Evolutionary conservation across 1,284 basidiomycete species (phyloP).

Genomic region (Heterobasidion irregulare): DNA sequence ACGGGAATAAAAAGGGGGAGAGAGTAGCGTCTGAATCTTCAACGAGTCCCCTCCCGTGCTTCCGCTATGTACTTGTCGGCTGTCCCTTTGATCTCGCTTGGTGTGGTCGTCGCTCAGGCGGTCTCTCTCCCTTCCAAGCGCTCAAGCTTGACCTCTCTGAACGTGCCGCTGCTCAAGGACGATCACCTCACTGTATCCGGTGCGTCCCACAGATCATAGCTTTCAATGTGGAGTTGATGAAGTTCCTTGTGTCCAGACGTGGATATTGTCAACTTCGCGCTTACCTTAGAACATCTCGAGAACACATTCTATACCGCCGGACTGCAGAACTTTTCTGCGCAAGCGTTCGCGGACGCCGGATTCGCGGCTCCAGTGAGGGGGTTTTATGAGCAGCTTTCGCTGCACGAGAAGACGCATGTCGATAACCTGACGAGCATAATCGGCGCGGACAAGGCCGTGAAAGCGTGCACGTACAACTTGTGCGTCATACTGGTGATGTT

Average conservation of each 20-base stretch:
- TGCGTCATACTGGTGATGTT: constrained; percentile 16
- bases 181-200: too few species aligned
- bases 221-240: too few species aligned
- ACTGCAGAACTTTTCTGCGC: constrained; percentile 28
- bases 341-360: constrained; percentile 35
- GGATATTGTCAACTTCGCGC: constrained; percentile 40
- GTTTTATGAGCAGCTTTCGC: constrained; percentile 36
- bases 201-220: too few species aligned
- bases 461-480: constrained; percentile 51
- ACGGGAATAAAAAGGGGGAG: too few species aligned
- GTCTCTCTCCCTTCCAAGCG: too few species aligned
- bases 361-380: constrained; percentile 32
- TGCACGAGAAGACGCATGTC: constrained; percentile 42
- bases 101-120: too few species aligned
- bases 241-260: constrained; percentile 14
- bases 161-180: too few species aligned
- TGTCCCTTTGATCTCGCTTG: too few species aligned
- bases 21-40: too few species aligned
- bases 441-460: constrained; percentile 33
- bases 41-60: too few species aligned
- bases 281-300: constrained; percentile 54
- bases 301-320: constrained; percentile 28
- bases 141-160: too few species aligned
- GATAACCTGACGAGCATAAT: constrained; percentile 33
- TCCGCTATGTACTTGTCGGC: too few species aligned